phyloP scores from a whole-genome alignment of 495 filamentous ascomycete species.

The Lasiosphaeria miniovina region DNA sequence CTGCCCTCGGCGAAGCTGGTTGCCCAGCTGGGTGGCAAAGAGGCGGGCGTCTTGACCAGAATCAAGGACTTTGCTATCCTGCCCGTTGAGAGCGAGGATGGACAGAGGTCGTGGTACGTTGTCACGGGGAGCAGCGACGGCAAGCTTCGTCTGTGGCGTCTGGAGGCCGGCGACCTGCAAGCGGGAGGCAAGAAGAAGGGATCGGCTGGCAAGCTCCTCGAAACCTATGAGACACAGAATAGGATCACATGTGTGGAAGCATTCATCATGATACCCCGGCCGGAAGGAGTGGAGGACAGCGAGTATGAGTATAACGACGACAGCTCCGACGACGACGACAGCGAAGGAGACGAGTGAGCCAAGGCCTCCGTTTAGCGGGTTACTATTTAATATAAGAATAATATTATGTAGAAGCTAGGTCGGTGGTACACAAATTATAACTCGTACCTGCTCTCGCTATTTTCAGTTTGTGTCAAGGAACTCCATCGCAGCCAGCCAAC shows the following conservation, averaged over 20 bases:
- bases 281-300: conserved; percentile 45
- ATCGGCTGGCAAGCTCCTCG: conserved; percentile 70
- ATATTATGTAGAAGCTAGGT: no score
- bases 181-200: conserved; percentile 31
- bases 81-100: conserved; percentile 36
- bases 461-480: no score
- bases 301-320: conserved; percentile 46
- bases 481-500: no score
- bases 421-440: no score
- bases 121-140: conserved; percentile 82
- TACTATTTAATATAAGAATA: background rate
- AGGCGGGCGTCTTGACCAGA: conserved; percentile 60
- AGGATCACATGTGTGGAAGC: conserved; percentile 85
- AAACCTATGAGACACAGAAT: conserved; percentile 77
- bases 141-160: conserved; percentile 68
- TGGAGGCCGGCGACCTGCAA: conserved; percentile 45
- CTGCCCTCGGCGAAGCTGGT: conserved; percentile 55
- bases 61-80: conserved; percentile 87
- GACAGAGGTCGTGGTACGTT: conserved; percentile 51
- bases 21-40: conserved; percentile 75
- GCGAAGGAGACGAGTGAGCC: conserved; percentile 48
- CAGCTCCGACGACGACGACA: conserved; percentile 37
- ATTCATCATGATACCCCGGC: conserved; percentile 74
- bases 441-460: no score
- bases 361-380: background rate